Percentiles rank a stretch among this genome's conserved stretches.
phyloP scores from a whole-genome alignment of 345 rosid genomes.

The Capsella bursapastoris region DNA sequence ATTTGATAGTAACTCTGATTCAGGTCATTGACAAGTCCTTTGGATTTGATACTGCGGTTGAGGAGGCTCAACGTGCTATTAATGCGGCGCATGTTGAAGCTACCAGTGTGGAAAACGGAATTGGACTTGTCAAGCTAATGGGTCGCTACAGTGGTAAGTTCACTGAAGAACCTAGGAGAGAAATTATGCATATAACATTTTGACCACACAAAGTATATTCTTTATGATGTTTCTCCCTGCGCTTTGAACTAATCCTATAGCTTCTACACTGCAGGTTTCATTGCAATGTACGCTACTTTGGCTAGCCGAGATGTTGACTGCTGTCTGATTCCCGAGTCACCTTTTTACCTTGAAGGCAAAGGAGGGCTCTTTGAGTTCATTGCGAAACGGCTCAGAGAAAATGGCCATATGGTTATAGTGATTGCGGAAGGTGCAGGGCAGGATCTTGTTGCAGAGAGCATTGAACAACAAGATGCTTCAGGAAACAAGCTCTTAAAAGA shows the following conservation, averaged over 20 bases:
- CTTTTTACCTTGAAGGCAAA: conserved; percentile 84
- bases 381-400: conserved; percentile 65
- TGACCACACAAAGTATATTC: conserved; percentile 5
- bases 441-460: conserved; percentile 68
- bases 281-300: conserved; percentile 81
- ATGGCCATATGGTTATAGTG: conserved; percentile 89
- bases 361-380: conserved; percentile 83
- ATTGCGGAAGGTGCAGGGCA: conserved; percentile 93
- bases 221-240: neutral
- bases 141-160: conserved; percentile 84
- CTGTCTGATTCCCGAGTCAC: conserved; percentile 95
- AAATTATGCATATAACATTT: neutral
- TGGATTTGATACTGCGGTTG: conserved; percentile 94
- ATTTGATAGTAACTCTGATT: conserved; percentile 33
- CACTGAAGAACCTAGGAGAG: conserved; percentile 22
- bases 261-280: conserved; percentile 56
- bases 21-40: conserved; percentile 94
- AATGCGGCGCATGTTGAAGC: conserved; percentile 96
- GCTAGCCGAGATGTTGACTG: conserved; percentile 93
- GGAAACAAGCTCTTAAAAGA: conserved; percentile 87
- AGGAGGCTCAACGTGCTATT: conserved; percentile 96
- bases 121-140: conserved; percentile 92
- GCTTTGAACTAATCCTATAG: neutral
- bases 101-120: conserved; percentile 71
- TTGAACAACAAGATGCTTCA: conserved; percentile 69